These are phyloP conservation scores for Clausena lansium DNA, from an alignment of 345 rosid genomes.

Conservation along the genomic window DNA sequence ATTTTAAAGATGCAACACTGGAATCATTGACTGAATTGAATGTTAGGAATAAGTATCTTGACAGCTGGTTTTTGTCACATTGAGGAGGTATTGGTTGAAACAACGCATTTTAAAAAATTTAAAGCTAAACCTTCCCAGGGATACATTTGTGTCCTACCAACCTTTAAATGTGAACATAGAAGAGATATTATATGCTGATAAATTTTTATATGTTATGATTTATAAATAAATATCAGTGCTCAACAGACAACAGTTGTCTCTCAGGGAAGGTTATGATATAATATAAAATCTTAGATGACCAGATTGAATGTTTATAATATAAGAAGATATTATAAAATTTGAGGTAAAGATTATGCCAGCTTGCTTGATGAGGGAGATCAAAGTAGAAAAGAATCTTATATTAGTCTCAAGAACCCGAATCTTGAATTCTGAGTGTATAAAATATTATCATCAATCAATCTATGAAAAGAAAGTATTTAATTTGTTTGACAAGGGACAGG, in stretches of 20 bases:
- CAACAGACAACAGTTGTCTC: constrained; percentile 6
- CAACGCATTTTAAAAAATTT: not conserved
- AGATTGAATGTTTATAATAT: not conserved
- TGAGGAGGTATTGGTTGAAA: not conserved
- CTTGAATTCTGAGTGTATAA: not conserved
- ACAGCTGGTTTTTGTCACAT: not conserved
- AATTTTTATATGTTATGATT: not conserved
- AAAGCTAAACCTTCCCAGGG: not conserved
- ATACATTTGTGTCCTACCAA: not conserved
- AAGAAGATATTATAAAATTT: not conserved
- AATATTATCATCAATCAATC: not conserved
- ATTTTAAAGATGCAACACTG: not conserved
- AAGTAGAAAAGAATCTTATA: not conserved
- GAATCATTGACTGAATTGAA: not conserved
- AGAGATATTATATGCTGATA: not conserved
- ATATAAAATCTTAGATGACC: not conserved
- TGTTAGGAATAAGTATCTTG: not conserved
- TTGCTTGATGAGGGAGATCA: not conserved
- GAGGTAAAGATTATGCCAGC: constrained; percentile 8
- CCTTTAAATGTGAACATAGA: not conserved
- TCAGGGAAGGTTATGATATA: not conserved
- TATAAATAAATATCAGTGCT: not conserved
- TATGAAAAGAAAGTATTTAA: not conserved
- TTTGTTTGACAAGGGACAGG: not conserved
- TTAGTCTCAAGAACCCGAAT: not conserved